Evolutionary conservation across 2,329 filamentous ascomycete species (phyloP).

Genomic region (Paraphoma sp.): DNA sequence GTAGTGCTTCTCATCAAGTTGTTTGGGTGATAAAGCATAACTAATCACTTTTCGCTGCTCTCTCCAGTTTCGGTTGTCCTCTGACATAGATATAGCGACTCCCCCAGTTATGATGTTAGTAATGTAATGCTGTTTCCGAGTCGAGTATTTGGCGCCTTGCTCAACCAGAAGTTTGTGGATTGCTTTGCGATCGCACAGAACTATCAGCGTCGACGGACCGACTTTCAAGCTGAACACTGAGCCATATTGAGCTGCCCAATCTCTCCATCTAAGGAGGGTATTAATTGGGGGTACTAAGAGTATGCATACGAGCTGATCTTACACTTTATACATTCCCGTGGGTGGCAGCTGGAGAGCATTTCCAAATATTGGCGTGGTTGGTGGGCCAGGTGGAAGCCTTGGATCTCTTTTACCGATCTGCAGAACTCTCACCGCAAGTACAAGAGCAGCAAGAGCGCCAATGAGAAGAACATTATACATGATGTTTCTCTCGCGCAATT

Average conservation of each 20-base stretch:
- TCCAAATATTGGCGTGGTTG: constrained; percentile 25
- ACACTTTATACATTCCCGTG: not conserved
- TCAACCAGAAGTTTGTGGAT: constrained; percentile 29
- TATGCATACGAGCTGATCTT: not conserved
- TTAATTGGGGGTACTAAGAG: not conserved
- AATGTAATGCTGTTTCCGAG: constrained; percentile 11
- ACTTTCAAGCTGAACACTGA: constrained; percentile 26
- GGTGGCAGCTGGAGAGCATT: constrained; percentile 19
- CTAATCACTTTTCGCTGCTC: not conserved
- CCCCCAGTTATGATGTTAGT: not conserved
- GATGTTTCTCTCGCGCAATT: too few species aligned
- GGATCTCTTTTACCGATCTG: not conserved
- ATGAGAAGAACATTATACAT: too few species aligned
- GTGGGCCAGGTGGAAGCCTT: constrained; percentile 20
- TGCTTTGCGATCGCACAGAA: constrained; percentile 19
- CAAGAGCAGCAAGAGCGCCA: too few species aligned
- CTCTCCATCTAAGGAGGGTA: constrained; percentile 15
- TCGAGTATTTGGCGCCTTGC: constrained; percentile 21
- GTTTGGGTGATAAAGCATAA: not conserved
- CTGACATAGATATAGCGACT: not conserved
- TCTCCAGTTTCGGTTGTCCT: not conserved
- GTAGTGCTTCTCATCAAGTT: not conserved
- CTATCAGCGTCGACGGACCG: constrained; percentile 21
- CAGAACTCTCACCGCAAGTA: not conserved
- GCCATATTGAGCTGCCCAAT: constrained; percentile 27